Conservation (phyloP, 768 basidiomycete species). For the Mycena amicta region DNA sequence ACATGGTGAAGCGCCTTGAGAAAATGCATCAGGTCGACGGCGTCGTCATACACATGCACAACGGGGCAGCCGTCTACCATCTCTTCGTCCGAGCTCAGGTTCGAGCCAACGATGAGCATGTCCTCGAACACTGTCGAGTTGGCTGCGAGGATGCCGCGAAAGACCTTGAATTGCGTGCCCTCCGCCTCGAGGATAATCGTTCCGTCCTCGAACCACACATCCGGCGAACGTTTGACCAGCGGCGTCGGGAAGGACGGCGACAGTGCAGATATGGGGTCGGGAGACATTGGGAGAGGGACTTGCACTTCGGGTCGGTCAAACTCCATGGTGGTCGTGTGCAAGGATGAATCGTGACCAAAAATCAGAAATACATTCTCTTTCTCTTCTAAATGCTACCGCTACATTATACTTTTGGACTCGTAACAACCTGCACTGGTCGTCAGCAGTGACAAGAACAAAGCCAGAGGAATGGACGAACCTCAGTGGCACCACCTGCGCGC, state of each 20-base stretch:
- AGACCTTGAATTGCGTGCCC: constrained; percentile 19
- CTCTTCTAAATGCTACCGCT: not conserved
- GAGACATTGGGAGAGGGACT: constrained; percentile 8
- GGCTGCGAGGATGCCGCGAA: constrained; percentile 21
- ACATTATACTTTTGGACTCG: not conserved
- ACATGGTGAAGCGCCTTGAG: constrained; percentile 21
- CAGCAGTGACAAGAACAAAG: not conserved
- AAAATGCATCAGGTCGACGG: constrained; percentile 22
- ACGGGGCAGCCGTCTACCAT: constrained; percentile 21
- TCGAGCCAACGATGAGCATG: constrained; percentile 22
- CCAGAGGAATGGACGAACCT: not conserved
- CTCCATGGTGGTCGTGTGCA: constrained; percentile 12
- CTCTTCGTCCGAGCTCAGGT: constrained; percentile 13
- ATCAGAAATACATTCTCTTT: not conserved
- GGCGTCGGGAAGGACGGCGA: not conserved
- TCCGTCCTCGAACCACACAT: constrained; percentile 31
- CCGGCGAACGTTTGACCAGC: constrained; percentile 17
- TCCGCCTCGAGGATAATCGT: constrained; percentile 22
- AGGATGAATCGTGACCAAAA: no score
- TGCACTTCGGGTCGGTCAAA: constrained; percentile 21
- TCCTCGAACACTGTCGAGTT: constrained; percentile 23
- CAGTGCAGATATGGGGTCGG: not conserved
- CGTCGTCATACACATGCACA: constrained; percentile 18
- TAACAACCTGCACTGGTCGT: not conserved
- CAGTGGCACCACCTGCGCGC: constrained; percentile 67